Percentiles rank a stretch among this genome's conserved stretches.
These are phyloP conservation scores for Fusarium sp. DNA, from an alignment of 2,329 filamentous ascomycete species.

Conservation along the genomic window DNA sequence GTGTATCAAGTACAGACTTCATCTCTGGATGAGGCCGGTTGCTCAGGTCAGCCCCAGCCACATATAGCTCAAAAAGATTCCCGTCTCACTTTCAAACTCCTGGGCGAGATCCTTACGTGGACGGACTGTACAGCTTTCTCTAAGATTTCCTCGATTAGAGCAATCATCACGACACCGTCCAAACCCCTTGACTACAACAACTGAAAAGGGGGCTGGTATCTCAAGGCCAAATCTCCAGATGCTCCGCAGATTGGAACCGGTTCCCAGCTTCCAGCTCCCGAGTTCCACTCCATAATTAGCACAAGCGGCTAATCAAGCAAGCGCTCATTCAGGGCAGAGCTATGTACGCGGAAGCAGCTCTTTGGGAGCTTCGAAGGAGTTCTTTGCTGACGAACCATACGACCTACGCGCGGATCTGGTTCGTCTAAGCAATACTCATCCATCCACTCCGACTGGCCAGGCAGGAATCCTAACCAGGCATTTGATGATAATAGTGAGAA, in stretches of 20 bases:
- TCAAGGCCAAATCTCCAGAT: constrained; percentile 38
- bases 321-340: constrained; percentile 26
- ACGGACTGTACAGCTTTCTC: background rate
- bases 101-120: background rate
- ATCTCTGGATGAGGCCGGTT: constrained; percentile 1
- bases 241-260: constrained; percentile 39
- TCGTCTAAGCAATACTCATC: constrained; percentile 21
- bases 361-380: background rate
- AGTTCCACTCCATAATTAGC: constrained; percentile 40
- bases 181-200: background rate
- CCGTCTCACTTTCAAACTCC: constrained; percentile 10
- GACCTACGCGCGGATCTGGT: constrained; percentile 31
- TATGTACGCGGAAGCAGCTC: constrained; percentile 32
- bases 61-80: background rate
- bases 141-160: background rate
- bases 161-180: background rate
- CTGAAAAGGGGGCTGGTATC: constrained; percentile 40
- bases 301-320: constrained; percentile 33
- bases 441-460: constrained; percentile 40
- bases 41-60: constrained; percentile 30
- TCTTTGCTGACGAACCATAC: constrained; percentile 21
- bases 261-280: constrained; percentile 37
- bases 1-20: background rate
- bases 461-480: constrained; percentile 20
- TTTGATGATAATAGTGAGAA: constrained; percentile 7